Percentiles rank a stretch among this genome's conserved stretches.
phyloP scores from a whole-genome alignment of 2,329 filamentous ascomycete genomes.

The Exophiala aquamarina region DNA sequence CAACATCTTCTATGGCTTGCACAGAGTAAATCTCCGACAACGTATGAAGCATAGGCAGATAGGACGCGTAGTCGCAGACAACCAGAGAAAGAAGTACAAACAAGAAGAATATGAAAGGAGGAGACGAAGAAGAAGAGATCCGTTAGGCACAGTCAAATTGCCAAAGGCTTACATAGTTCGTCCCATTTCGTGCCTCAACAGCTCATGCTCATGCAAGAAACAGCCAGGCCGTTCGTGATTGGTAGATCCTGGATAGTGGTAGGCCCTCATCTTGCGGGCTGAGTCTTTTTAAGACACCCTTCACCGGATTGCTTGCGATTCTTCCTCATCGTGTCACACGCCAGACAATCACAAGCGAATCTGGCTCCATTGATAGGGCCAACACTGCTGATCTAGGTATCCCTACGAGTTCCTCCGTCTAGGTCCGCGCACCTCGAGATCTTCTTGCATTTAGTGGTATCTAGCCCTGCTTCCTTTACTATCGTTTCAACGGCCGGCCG shows the following conservation, averaged over 20 bases:
- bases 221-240: conserved; percentile 16
- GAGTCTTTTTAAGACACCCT: conserved; percentile 17
- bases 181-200: conserved; percentile 14
- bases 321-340: conserved; percentile 21
- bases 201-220: conserved; percentile 14
- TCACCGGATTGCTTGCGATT: not conserved
- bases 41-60: no score
- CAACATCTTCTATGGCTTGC: no score
- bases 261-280: conserved; percentile 15
- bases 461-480: no score
- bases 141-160: conserved; percentile 6
- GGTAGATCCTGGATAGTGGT: conserved; percentile 14
- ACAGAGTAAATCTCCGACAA: no score
- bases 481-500: no score
- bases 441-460: no score
- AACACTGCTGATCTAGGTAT: no score
- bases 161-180: conserved; percentile 20
- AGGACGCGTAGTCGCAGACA: no score
- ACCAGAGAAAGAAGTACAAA: not conserved
- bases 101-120: not conserved
- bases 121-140: conserved; percentile 10
- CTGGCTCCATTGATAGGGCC: not conserved
- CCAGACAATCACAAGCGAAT: conserved; percentile 16
- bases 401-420: no score
- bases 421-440: no score